Base-by-base conservation (phyloP, 208 protist species). In the Tritrichomonas foetus region DNA sequence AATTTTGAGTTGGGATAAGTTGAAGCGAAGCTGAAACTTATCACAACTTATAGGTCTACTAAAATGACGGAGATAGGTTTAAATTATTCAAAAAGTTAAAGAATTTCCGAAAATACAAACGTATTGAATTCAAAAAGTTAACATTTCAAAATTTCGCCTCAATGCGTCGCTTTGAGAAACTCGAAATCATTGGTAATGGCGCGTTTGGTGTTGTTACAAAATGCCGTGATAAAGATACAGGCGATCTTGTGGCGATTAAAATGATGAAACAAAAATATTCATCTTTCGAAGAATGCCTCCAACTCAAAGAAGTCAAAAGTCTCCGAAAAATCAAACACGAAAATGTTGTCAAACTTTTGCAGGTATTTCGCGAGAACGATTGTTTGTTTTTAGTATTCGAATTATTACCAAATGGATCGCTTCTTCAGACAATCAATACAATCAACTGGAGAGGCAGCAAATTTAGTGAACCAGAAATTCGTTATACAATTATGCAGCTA, bases 221-320 rank as follows among this genome's bases (percentile, higher is more conserved):
- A n/a, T 64, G 55, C 55, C 41, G 41, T 41, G 41, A 82, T 41
- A 82, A 47, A 30, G 41, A 25, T 9, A 82, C 74, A 0, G 96
- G 96, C 13, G 97, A 99, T 93, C 93, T 98, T 8, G 98, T 99
- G 3, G 98, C 98, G 36, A 98, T 99, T 61, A 99, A 99, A 95
- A 98, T 97, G 94, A 99, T 99, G 98, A 99, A 99, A 95, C 97
- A 98, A 95, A 98, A 98, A 95, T 99, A 97, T 94, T 98, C 98
- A 95, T 97, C 96, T 25, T 99, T 98, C 98, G 97, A 99, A 27
- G 98, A 99, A 94, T 99, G 98, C 95, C 94, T 99, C 36, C 96
- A 97, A 93, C 96, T 99, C n/a, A 96, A 97, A n/a, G 98, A 99
- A 94, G 97, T 99, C 1, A 57, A 66, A 93, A n/a, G n/a, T n/a